These are phyloP conservation scores for Acrasis kona DNA, from an alignment of 78 protist genomes.

Conservation along the genomic window DNA sequence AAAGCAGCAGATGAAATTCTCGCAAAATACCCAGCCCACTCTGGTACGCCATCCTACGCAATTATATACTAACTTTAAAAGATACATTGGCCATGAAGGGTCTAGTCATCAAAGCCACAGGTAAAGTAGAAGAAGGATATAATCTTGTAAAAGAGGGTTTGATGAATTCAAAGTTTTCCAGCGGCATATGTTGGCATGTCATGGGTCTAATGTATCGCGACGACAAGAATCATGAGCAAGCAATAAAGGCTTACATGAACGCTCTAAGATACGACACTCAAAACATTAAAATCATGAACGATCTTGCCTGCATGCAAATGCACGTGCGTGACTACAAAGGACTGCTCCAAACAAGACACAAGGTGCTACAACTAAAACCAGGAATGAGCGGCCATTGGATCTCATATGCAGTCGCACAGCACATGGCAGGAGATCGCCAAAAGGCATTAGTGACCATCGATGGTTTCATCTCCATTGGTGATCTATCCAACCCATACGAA, in stretches of 20 bases:
- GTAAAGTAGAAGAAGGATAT: slow-evolving; percentile 66
- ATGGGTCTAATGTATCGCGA: slow-evolving; percentile 72
- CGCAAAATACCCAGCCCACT: slow-evolving; percentile 51
- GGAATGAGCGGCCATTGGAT: slow-evolving; percentile 57
- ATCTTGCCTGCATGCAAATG: slow-evolving; percentile 56
- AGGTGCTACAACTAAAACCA: slow-evolving; percentile 53
- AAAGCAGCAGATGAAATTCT: slow-evolving; percentile 61
- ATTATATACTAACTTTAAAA: no score
- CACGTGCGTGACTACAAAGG: slow-evolving; percentile 68
- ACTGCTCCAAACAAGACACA: slow-evolving; percentile 49
- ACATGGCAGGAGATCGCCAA: slow-evolving; percentile 31
- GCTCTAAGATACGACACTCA: slow-evolving; percentile 54
- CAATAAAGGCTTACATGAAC: slow-evolving; percentile 74
- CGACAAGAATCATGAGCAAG: slow-evolving; percentile 79
- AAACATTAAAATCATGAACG: slow-evolving; percentile 61
- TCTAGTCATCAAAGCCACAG: slow-evolving; percentile 38
- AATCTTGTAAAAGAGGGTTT: slow-evolving; percentile 53
- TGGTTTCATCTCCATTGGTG: neutral
- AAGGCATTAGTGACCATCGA: neutral
- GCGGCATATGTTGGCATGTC: slow-evolving; percentile 80
- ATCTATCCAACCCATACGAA: neutral
- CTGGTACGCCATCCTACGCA: slow-evolving; percentile 31
- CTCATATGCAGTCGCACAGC: slow-evolving; percentile 59
- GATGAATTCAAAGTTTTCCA: slow-evolving; percentile 9
- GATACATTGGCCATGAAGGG: slow-evolving; percentile 76